Conservation (phyloP, 2,329 filamentous ascomycete genomes). For the Chlorencoelia australis region DNA sequence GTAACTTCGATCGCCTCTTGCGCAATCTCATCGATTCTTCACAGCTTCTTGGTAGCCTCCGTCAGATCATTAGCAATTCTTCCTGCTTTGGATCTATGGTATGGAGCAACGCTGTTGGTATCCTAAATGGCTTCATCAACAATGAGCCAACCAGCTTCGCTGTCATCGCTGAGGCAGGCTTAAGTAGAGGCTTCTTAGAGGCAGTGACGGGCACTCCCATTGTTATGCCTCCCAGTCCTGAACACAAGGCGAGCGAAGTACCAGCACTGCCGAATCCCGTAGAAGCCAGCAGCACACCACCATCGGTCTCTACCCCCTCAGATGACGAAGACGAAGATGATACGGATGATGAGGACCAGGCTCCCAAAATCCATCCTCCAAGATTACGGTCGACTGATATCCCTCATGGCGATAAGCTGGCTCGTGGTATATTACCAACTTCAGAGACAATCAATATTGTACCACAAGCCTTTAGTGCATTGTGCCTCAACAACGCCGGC, state of each 20-base stretch:
- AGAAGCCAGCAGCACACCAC: neutral
- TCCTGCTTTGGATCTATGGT: constrained; percentile 79
- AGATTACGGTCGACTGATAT: constrained; percentile 38
- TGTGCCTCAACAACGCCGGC: constrained; percentile 81
- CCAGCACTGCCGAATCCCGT: constrained; percentile 2
- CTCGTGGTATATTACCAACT: constrained; percentile 72
- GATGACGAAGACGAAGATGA: constrained; percentile 24
- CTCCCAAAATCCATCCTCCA: constrained; percentile 46
- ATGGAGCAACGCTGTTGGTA: constrained; percentile 89
- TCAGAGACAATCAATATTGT: constrained; percentile 81
- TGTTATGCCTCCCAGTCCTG: constrained; percentile 22
- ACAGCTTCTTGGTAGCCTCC: constrained; percentile 67
- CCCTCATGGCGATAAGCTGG: constrained; percentile 37
- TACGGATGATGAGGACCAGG: constrained; percentile 30
- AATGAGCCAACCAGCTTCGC: constrained; percentile 97
- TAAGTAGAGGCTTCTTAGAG: constrained; percentile 78
- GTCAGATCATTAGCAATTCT: constrained; percentile 72
- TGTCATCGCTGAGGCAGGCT: constrained; percentile 85
- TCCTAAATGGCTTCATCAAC: constrained; percentile 93
- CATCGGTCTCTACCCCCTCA: constrained; percentile 12
- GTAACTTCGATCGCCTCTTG: constrained; percentile 80
- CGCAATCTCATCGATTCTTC: constrained; percentile 93
- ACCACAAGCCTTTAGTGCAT: constrained; percentile 81
- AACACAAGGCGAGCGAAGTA: constrained; percentile 7
- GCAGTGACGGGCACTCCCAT: constrained; percentile 53